Conservation (phyloP, 2,329 filamentous ascomycete genomes). For the Microdochium trichocladiopsis region DNA sequence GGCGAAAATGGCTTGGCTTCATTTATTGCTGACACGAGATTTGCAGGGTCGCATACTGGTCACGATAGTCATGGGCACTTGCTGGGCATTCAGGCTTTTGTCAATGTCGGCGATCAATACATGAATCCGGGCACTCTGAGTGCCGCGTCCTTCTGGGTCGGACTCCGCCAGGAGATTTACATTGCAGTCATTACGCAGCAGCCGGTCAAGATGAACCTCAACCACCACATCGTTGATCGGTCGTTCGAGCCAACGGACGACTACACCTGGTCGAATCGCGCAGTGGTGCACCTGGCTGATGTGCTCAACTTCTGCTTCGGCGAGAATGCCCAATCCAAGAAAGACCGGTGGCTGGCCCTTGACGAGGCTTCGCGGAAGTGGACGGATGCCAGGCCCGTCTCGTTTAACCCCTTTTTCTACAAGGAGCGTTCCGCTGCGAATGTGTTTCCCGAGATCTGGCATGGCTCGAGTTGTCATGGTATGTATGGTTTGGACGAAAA, state of each 20-base stretch:
- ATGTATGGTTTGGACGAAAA: conserved; percentile 10
- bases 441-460: conserved; percentile 53
- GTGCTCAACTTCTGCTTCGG: conserved; percentile 57
- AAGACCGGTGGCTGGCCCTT: conserved; percentile 33
- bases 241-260: conserved; percentile 40
- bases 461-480: conserved; percentile 48
- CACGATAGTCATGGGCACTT: conserved; percentile 39
- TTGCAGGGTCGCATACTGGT: conserved; percentile 29
- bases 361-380: conserved; percentile 37
- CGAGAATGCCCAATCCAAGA: conserved; percentile 21
- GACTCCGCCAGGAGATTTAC: conserved; percentile 52
- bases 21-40: conserved; percentile 13
- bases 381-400: conserved; percentile 36
- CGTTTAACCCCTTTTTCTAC: conserved; percentile 48
- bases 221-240: conserved; percentile 43
- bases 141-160: conserved; percentile 50
- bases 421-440: conserved; percentile 23
- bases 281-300: conserved; percentile 55
- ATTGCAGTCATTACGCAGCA: conserved; percentile 41
- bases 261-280: conserved; percentile 52
- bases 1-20: conserved; percentile 6
- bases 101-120: conserved; percentile 31
- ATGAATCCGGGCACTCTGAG: conserved; percentile 33
- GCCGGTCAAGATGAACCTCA: conserved; percentile 39
- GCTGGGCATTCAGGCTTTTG: conserved; percentile 37